Evolutionary conservation across 2,329 filamentous ascomycete species (phyloP).

Genomic region (Zymoseptoria pseudotritici): DNA sequence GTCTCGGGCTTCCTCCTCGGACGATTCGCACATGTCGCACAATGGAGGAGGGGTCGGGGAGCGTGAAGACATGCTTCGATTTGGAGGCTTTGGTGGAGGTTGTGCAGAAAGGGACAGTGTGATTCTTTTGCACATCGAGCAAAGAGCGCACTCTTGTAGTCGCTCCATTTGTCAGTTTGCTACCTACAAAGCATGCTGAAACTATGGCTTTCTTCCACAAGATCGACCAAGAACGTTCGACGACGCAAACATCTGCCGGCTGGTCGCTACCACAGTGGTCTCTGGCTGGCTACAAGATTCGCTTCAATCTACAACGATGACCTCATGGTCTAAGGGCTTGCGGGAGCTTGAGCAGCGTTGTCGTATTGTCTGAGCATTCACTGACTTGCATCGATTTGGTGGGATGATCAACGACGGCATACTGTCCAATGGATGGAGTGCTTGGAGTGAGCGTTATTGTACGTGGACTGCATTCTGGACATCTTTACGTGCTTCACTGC

Average conservation of each 20-base stretch:
- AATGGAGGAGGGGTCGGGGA: too few species aligned
- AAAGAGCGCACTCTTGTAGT: background rate
- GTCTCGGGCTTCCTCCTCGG: too few species aligned
- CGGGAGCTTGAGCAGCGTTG: too few species aligned
- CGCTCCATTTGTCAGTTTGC: background rate
- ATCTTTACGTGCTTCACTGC: background rate
- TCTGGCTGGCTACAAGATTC: background rate
- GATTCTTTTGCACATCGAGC: background rate
- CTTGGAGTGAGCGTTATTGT: background rate
- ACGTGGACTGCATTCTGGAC: background rate
- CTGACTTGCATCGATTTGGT: background rate
- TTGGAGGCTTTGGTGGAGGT: too few species aligned
- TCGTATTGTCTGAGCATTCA: background rate
- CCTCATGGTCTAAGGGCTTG: too few species aligned
- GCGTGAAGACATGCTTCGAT: too few species aligned
- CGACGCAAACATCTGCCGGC: background rate
- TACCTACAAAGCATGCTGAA: background rate
- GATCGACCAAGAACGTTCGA: background rate
- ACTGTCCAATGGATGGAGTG: background rate
- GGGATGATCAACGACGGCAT: background rate
- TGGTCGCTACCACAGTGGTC: background rate
- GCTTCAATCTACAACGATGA: too few species aligned
- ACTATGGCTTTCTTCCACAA: background rate
- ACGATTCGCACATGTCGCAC: too few species aligned
- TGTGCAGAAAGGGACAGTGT: too few species aligned